Conservation (phyloP, 805 yeast species). For the Candida sithepensis region DNA sequence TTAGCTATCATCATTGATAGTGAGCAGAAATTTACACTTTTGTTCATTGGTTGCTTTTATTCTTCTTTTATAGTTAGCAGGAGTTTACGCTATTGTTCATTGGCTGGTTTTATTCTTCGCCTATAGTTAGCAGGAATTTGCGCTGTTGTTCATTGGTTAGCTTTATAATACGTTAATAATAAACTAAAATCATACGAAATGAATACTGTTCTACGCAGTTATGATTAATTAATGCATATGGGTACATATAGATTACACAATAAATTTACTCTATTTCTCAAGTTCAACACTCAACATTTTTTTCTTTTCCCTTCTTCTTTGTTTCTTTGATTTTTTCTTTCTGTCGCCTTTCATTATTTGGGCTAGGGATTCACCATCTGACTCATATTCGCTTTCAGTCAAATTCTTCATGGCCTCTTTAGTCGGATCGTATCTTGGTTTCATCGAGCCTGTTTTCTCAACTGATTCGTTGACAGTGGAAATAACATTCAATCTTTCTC, state of each 20-base stretch:
- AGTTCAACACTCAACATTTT: conserved; percentile 49
- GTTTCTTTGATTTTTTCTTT: conserved; percentile 35
- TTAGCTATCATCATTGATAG: no score
- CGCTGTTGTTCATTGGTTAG: no score
- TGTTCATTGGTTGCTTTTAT: background rate
- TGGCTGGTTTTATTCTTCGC: background rate
- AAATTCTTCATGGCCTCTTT: conserved; percentile 31
- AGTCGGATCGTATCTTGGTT: conserved; percentile 38
- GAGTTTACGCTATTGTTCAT: no score
- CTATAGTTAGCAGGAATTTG: no score
- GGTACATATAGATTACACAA: background rate
- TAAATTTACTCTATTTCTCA: conserved; percentile 30
- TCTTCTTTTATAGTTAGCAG: no score
- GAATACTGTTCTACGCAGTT: background rate
- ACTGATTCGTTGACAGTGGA: conserved; percentile 70
- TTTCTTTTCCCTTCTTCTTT: conserved; percentile 38
- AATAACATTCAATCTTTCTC: conserved; percentile 88
- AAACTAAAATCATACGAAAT: background rate
- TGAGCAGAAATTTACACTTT: no score
- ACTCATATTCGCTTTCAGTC: conserved; percentile 72
- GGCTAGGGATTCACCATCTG: conserved; percentile 65
- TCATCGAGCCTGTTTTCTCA: conserved; percentile 70
- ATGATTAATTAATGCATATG: background rate
- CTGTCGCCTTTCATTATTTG: conserved; percentile 52
- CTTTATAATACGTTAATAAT: no score